Percentiles rank a stretch among this genome's conserved stretches.
phyloP scores from a whole-genome alignment of 2,329 filamentous ascomycete species.

The Fusarium kyushuense region DNA sequence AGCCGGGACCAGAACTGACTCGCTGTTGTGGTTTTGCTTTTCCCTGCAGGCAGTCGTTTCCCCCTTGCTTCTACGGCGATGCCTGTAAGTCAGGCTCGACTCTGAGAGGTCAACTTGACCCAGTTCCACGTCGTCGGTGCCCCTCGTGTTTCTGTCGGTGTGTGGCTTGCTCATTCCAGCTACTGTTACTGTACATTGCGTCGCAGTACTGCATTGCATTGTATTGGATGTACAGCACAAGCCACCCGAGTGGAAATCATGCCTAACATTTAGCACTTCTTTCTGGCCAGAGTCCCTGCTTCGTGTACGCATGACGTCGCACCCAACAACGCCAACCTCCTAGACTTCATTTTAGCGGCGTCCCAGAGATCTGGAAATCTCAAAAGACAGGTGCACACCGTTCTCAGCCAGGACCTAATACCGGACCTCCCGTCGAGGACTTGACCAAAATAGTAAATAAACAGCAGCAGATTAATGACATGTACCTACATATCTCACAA shows the following conservation, averaged over 20 bases:
- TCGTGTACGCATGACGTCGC: slow-evolving; percentile 31
- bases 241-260: not conserved
- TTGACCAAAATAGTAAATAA: slow-evolving; percentile 37
- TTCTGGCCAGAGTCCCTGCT: slow-evolving; percentile 5
- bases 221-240: not conserved
- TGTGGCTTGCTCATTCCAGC: slow-evolving; percentile 33
- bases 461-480: slow-evolving; percentile 31
- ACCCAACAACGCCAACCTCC: slow-evolving; percentile 35
- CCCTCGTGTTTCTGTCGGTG: slow-evolving; percentile 31
- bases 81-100: slow-evolving; percentile 7
- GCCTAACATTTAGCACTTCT: not conserved
- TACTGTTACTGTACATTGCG: not conserved
- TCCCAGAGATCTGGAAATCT: slow-evolving; percentile 48
- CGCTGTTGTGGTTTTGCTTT: slow-evolving; percentile 34
- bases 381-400: slow-evolving; percentile 34
- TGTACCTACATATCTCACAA: not conserved
- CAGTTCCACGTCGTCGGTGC: slow-evolving; percentile 51
- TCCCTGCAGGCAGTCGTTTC: slow-evolving; percentile 6
- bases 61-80: slow-evolving; percentile 8
- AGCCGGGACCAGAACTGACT: slow-evolving; percentile 39
- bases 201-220: not conserved
- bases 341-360: slow-evolving; percentile 43
- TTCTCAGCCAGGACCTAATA: slow-evolving; percentile 33
- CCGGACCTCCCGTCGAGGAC: slow-evolving; percentile 18
- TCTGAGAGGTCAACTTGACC: slow-evolving; percentile 44